Percentiles rank a stretch among this genome's conserved stretches.
phyloP scores from a whole-genome alignment of 345 rosid genomes.

The Murraya paniculata region DNA sequence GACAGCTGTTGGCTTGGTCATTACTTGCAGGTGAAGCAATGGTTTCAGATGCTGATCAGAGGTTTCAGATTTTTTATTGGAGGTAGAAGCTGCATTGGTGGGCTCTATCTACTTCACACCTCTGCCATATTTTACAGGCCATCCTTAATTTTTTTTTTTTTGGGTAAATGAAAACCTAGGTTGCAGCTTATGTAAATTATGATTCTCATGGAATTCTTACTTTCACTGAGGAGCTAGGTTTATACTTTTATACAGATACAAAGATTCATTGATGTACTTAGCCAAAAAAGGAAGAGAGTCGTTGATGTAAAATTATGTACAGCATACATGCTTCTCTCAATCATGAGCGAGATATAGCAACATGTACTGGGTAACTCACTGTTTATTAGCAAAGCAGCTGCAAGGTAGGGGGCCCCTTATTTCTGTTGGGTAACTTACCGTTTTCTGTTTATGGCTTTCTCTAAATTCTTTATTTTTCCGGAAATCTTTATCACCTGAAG shows the following conservation, averaged over 20 bases:
- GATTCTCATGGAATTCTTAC: not conserved
- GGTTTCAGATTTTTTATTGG: not conserved
- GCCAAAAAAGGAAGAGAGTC: not conserved
- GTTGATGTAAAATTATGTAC: not conserved
- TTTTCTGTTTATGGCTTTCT: no score
- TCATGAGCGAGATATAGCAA: not conserved
- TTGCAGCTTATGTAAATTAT: not conserved
- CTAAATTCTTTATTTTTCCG: not conserved
- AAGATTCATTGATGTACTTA: not conserved
- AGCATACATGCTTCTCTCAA: not conserved
- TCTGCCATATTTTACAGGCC: not conserved
- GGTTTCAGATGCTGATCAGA: not conserved
- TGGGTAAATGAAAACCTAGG: slow-evolving; percentile 6
- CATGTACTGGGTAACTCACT: not conserved
- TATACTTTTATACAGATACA: not conserved
- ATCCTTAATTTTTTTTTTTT: not conserved
- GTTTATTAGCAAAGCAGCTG: not conserved
- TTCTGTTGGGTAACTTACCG: no score
- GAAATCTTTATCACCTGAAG: not conserved
- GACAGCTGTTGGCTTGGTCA: not conserved
- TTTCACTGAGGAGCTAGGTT: not conserved
- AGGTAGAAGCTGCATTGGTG: not conserved
- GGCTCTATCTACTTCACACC: not conserved
- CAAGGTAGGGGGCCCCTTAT: no score
- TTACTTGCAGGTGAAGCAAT: not conserved